phyloP scores from a whole-genome alignment of 768 basidiomycete species.

The Hericium rajendrae region DNA sequence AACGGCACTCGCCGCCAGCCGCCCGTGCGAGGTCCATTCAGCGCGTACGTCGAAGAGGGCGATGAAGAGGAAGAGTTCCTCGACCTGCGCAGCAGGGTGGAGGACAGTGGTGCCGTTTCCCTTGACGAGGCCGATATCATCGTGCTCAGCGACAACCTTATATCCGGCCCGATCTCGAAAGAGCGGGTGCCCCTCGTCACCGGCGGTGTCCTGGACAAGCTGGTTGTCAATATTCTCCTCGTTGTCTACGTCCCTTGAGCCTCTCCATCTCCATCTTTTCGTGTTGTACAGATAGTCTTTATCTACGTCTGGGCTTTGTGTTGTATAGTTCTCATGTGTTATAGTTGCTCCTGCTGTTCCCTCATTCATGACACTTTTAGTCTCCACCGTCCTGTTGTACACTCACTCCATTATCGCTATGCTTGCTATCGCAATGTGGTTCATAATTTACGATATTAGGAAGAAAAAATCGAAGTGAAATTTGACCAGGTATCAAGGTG shows the following conservation, averaged over 20 bases:
- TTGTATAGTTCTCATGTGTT: background rate
- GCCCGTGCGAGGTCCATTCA: constrained; percentile 38
- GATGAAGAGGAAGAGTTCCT: constrained; percentile 21
- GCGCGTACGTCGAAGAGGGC: constrained; percentile 33
- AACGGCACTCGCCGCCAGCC: constrained; percentile 17
- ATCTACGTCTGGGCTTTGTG: background rate
- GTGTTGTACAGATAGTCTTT: background rate
- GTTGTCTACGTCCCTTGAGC: constrained; percentile 60
- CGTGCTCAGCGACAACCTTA: constrained; percentile 45
- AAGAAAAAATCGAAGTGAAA: background rate
- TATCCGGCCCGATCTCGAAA: constrained; percentile 39
- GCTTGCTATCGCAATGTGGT: background rate
- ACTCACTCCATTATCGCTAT: background rate
- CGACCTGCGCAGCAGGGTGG: constrained; percentile 43
- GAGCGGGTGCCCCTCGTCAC: constrained; percentile 64
- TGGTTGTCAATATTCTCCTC: constrained; percentile 67
- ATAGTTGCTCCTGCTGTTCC: background rate
- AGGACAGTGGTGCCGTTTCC: constrained; percentile 59
- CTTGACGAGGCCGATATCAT: constrained; percentile 54
- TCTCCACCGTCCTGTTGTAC: background rate
- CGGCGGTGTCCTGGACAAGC: constrained; percentile 56
- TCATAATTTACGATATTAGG: background rate
- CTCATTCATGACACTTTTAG: background rate
- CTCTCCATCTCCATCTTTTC: background rate
- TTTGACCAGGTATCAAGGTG: background rate